phyloP scores from a whole-genome alignment of 2,329 filamentous ascomycete species.

The Beauveria australis region DNA sequence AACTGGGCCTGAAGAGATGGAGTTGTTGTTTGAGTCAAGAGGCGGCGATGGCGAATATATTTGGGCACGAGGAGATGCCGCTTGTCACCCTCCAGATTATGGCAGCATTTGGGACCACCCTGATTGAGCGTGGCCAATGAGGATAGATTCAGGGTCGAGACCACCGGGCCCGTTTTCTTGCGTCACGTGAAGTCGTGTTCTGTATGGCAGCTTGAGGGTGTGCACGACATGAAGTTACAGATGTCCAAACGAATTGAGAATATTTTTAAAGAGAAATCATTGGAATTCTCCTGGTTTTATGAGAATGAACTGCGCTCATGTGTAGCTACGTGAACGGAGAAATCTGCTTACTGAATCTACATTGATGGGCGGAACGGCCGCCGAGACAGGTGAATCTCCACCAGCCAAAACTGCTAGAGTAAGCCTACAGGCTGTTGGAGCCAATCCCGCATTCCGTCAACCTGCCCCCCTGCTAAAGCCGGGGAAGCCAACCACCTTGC shows the following conservation, averaged over 20 bases:
- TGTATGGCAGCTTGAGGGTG: neutral
- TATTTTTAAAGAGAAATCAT: neutral
- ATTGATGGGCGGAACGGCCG: neutral
- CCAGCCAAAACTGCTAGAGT: neutral
- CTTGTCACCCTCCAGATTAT: slow-evolving; percentile 8
- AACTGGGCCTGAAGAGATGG: neutral
- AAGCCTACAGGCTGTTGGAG: neutral
- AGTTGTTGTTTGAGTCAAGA: neutral
- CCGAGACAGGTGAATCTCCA: neutral
- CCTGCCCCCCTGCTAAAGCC: neutral
- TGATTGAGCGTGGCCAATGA: slow-evolving; percentile 9
- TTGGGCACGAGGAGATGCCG: slow-evolving; percentile 7
- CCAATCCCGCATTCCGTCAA: neutral
- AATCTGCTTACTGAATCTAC: too few species aligned
- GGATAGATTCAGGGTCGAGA: neutral
- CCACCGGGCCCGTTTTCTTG: neutral
- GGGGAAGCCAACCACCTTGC: neutral
- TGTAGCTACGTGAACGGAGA: too few species aligned
- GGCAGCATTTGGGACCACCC: slow-evolving; percentile 8
- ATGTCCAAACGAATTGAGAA: neutral
- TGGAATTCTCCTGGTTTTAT: too few species aligned
- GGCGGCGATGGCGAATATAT: neutral
- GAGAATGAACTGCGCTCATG: too few species aligned
- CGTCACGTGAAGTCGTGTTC: slow-evolving; percentile 6
- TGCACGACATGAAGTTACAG: neutral